Evolutionary conservation across 495 filamentous ascomycete genomes (phyloP).

Genomic region (Staphylotrichum tortipilum): DNA sequence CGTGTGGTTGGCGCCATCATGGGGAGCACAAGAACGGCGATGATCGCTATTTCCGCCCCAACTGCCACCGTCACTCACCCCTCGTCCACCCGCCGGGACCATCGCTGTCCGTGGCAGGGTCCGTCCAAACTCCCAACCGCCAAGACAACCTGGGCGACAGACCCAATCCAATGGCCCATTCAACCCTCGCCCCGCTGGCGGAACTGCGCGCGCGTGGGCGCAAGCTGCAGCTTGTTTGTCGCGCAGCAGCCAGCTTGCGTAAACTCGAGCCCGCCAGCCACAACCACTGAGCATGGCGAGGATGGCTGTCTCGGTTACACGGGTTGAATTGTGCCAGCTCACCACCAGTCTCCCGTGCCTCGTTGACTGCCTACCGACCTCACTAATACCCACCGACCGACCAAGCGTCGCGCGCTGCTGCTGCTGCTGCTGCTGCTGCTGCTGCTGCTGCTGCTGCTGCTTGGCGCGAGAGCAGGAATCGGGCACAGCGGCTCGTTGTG

Average conservation of each 20-base stretch:
- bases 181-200: no score
- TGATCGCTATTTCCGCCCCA: constrained; percentile 4
- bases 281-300: not conserved
- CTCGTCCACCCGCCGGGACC: no score
- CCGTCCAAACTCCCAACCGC: not conserved
- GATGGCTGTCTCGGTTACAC: not conserved
- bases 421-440: no score
- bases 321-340: not conserved
- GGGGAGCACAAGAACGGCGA: not conserved
- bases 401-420: no score
- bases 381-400: not conserved
- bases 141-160: not conserved
- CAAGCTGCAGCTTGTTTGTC: constrained; percentile 1
- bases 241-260: not conserved
- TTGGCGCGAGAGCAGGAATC: not conserved
- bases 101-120: no score
- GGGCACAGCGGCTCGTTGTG: not conserved
- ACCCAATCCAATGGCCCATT: not conserved
- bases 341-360: no score
- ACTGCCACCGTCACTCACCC: no score
- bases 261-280: not conserved
- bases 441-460: not conserved
- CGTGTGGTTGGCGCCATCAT: no score
- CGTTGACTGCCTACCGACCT: no score
- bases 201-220: no score